Conservation (phyloP, 2,329 filamentous ascomycete species). For the Blumeria hordei region DNA sequence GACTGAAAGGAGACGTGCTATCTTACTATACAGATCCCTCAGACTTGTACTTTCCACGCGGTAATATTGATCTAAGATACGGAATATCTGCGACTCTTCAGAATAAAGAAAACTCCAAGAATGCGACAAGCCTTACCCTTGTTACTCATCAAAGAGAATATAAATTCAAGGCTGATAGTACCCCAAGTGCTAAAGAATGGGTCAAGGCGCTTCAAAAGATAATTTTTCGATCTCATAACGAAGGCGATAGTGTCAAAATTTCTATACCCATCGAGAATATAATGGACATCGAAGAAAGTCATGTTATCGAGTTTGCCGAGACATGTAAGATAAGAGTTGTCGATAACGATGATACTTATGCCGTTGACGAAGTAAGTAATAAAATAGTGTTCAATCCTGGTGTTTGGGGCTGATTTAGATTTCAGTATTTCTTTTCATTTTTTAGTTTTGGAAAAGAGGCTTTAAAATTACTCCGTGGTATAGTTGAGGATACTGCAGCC, state of each 20-base stretch:
- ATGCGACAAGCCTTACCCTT: constrained; percentile 53
- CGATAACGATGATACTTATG: constrained; percentile 82
- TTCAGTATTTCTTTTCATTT: constrained; percentile 85
- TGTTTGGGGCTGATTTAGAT: constrained; percentile 9
- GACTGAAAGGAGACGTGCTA: constrained; percentile 72
- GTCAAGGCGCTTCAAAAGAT: constrained; percentile 82
- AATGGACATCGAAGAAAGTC: constrained; percentile 76
- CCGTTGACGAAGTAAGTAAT: constrained; percentile 59
- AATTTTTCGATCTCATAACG: constrained; percentile 87
- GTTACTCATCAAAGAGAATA: constrained; percentile 65
- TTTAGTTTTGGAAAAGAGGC: constrained; percentile 71
- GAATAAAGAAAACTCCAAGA: constrained; percentile 48
- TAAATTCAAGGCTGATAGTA: constrained; percentile 72
- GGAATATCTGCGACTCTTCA: constrained; percentile 64
- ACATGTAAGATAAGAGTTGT: constrained; percentile 85
- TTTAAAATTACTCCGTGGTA: constrained; percentile 40
- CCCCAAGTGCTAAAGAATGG: constrained; percentile 81
- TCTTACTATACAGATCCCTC: constrained; percentile 70
- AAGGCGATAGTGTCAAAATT: constrained; percentile 92
- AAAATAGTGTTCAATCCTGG: neutral
- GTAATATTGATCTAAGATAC: constrained; percentile 78
- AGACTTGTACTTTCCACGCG: constrained; percentile 74
- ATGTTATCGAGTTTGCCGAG: constrained; percentile 75
- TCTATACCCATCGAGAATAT: constrained; percentile 72
- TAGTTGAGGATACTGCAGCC: constrained; percentile 15